These are phyloP conservation scores for Leccinum incarnatum DNA, from an alignment of 768 basidiomycete genomes.

Conservation along the genomic window DNA sequence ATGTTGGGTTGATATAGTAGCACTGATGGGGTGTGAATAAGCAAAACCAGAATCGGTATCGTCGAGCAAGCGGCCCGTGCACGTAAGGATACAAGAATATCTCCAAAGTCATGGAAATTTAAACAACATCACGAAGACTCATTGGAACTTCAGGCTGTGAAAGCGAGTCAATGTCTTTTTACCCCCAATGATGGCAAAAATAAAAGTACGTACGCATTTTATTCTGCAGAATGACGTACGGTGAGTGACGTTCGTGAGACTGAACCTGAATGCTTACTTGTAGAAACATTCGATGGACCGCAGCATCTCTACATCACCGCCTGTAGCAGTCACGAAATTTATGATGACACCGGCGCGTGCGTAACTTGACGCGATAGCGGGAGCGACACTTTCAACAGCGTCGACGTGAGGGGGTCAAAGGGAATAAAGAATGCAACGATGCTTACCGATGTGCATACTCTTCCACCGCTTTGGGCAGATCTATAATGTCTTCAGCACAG, in stretches of 20 bases:
- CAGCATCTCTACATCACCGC: constrained; percentile 98
- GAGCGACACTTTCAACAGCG: constrained; percentile 58
- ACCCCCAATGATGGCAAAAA: background rate
- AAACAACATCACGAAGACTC: constrained; percentile 87
- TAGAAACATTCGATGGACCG: constrained; percentile 99
- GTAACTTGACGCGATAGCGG: constrained; percentile 81
- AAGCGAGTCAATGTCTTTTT: constrained; percentile 21
- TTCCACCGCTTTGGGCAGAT: constrained; percentile 92
- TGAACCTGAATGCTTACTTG: constrained; percentile 53
- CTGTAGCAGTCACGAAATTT: constrained; percentile 96
- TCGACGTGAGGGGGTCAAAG: constrained; percentile 7
- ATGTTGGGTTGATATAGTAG: constrained; percentile 48
- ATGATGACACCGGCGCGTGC: constrained; percentile 88
- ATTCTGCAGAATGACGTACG: constrained; percentile 45
- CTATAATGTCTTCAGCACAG: constrained; percentile 36
- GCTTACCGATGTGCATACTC: constrained; percentile 91
- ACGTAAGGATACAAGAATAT: constrained; percentile 82
- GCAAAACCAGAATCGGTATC: constrained; percentile 31
- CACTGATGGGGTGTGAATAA: constrained; percentile 38
- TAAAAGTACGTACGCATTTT: constrained; percentile 72
- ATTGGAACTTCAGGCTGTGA: constrained; percentile 85
- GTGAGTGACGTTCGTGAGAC: constrained; percentile 13
- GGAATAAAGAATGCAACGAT: background rate
- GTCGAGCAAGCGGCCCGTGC: constrained; percentile 42
- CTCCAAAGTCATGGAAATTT: constrained; percentile 39